These are phyloP conservation scores for Hebeloma cylindrosporum DNA, from an alignment of 768 basidiomycete genomes.

Conservation along the genomic window DNA sequence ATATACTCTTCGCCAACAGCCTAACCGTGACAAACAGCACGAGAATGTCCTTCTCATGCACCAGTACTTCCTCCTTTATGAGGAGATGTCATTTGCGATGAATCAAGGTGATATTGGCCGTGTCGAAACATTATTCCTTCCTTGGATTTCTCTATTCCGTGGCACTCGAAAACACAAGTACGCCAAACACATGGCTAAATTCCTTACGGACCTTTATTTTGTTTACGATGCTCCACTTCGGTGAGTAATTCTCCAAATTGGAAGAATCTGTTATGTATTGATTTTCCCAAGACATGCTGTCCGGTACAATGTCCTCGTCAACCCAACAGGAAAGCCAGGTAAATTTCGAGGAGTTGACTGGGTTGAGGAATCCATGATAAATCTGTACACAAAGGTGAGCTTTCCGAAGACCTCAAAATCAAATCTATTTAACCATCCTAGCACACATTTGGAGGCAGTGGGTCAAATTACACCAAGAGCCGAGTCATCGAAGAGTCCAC, in stretches of 20 bases:
- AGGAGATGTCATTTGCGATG: slow-evolving; percentile 36
- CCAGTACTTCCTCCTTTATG: slow-evolving; percentile 39
- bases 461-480: no score
- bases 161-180: slow-evolving; percentile 38
- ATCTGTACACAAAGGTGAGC: slow-evolving; percentile 41
- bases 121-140: slow-evolving; percentile 23
- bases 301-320: slow-evolving; percentile 31
- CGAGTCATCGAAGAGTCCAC: no score
- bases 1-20: neutral
- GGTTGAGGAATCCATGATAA: slow-evolving; percentile 40
- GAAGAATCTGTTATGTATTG: neutral
- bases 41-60: slow-evolving; percentile 35
- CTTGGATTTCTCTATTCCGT: slow-evolving; percentile 29
- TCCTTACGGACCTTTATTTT: slow-evolving; percentile 26
- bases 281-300: slow-evolving; percentile 24
- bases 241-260: slow-evolving; percentile 4
- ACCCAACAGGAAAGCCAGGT: slow-evolving; percentile 34
- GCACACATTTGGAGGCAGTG: no score
- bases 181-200: slow-evolving; percentile 27
- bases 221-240: slow-evolving; percentile 20
- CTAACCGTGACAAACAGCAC: slow-evolving; percentile 28
- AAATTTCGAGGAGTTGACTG: slow-evolving; percentile 38
- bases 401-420: no score
- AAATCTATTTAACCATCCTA: no score
- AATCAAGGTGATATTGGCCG: slow-evolving; percentile 33